Conservation (phyloP, 2,329 filamentous ascomycete genomes). For the Lecanicillium sp. region DNA sequence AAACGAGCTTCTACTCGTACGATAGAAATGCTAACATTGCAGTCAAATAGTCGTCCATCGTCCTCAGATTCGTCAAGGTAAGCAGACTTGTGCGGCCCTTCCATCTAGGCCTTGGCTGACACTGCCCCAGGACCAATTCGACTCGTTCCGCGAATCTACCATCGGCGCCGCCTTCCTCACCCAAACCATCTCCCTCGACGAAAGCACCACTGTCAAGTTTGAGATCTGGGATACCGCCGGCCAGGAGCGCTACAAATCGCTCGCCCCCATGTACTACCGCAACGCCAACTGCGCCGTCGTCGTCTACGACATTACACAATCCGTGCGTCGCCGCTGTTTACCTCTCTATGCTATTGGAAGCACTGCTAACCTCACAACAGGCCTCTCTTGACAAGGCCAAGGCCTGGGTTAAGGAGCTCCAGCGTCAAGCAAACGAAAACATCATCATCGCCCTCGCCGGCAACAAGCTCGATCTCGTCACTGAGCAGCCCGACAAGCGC, state of each 20-base stretch:
- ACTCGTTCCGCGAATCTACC: constrained; percentile 92
- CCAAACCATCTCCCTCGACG: constrained; percentile 96
- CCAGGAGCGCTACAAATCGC: constrained; percentile 97
- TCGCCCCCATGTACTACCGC: constrained; percentile 98
- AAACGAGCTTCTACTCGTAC: not conserved
- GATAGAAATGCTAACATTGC: constrained; percentile 18
- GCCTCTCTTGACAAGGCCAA: constrained; percentile 98
- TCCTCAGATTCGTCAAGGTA: constrained; percentile 97
- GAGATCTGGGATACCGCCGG: constrained; percentile 99
- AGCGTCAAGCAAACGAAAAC: constrained; percentile 98
- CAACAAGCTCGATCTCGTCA: constrained; percentile 96
- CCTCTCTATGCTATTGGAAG: not conserved
- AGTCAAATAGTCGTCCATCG: constrained; percentile 75
- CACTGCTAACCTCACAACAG: constrained; percentile 40
- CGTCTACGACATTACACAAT: constrained; percentile 98
- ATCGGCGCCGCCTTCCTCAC: constrained; percentile 98
- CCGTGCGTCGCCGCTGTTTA: constrained; percentile 55
- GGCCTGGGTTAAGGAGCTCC: constrained; percentile 97
- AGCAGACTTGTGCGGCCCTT: constrained; percentile 20
- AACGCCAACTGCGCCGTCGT: constrained; percentile 99
- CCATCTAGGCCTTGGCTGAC: constrained; percentile 16
- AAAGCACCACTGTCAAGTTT: constrained; percentile 98
- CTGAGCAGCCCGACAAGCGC: constrained; percentile 90
- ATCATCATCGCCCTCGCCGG: constrained; percentile 97
- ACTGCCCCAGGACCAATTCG: constrained; percentile 81